Evolutionary conservation across 345 rosid genomes (phyloP).

Genomic region (Populus deltoides): DNA sequence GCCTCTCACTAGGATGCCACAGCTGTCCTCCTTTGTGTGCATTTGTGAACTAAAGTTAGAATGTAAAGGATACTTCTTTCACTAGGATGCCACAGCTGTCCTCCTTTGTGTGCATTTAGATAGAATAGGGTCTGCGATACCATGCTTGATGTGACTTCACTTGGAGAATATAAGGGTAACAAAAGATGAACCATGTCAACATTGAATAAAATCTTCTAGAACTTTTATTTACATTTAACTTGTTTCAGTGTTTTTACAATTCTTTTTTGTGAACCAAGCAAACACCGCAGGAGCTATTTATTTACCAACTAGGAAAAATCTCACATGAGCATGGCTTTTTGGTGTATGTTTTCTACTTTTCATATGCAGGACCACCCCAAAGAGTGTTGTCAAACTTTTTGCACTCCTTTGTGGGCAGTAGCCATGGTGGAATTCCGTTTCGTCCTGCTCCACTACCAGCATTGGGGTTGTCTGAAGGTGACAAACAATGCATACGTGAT

Average conservation of each 20-base stretch:
- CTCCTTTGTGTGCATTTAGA: too few relatives aligned
- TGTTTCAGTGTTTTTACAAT: not conserved
- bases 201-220: not conserved
- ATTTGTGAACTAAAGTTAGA: not conserved
- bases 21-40: not conserved
- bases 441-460: slow-evolving; percentile 75
- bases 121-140: not conserved
- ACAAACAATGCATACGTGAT: slow-evolving; percentile 96
- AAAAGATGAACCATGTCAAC: too few relatives aligned
- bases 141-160: not conserved
- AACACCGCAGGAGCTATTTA: not conserved
- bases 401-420: slow-evolving; percentile 91
- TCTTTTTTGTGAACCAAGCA: not conserved
- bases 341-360: not conserved
- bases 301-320: not conserved
- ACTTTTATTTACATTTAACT: not conserved
- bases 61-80: not conserved
- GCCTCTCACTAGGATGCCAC: not conserved
- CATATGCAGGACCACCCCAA: slow-evolving; percentile 85
- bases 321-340: not conserved
- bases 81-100: not conserved
- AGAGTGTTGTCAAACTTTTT: slow-evolving; percentile 76
- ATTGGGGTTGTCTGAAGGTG: slow-evolving; percentile 85
- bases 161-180: not conserved
- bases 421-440: slow-evolving; percentile 81